Conservation (phyloP, 1,284 basidiomycete species). For the Papiliotrema flavescens region DNA sequence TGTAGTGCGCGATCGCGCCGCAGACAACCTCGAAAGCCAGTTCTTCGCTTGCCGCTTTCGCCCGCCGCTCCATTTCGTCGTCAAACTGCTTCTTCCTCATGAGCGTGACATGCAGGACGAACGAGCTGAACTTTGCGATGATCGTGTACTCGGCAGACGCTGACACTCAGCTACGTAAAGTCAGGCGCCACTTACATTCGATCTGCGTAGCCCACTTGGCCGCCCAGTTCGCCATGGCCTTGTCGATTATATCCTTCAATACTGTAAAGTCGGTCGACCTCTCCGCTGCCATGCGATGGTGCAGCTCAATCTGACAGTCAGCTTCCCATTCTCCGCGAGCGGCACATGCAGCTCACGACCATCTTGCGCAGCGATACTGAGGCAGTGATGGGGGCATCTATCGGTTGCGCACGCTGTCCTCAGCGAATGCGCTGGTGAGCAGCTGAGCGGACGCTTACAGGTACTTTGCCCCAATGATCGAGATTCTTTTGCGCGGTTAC, state of each 20-base stretch:
- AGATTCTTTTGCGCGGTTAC: slow-evolving; percentile 8
- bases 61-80: slow-evolving; percentile 5
- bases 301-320: slow-evolving; percentile 8
- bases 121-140: slow-evolving; percentile 17
- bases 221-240: slow-evolving; percentile 11
- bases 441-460: slow-evolving; percentile 3
- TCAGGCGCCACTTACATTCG: slow-evolving; percentile 4
- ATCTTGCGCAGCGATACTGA: slow-evolving; percentile 19
- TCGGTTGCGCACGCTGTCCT: slow-evolving; percentile 8
- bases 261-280: slow-evolving; percentile 1
- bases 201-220: slow-evolving; percentile 14
- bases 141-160: slow-evolving; percentile 20
- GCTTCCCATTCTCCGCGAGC: background rate
- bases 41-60: slow-evolving; percentile 8
- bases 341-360: slow-evolving; percentile 9
- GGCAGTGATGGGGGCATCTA: slow-evolving; percentile 15
- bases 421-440: background rate
- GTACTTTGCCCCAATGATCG: slow-evolving; percentile 14
- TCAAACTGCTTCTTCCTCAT: slow-evolving; percentile 5
- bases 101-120: slow-evolving; percentile 14
- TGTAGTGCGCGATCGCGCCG: slow-evolving; percentile 15
- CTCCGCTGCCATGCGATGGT: slow-evolving; percentile 1
- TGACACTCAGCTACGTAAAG: background rate
- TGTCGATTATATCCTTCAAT: slow-evolving; percentile 8
- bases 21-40: slow-evolving; percentile 21